These are phyloP conservation scores for Trypanosoma brucei DNA, from an alignment of 208 protist genomes.

Conservation along the genomic window DNA sequence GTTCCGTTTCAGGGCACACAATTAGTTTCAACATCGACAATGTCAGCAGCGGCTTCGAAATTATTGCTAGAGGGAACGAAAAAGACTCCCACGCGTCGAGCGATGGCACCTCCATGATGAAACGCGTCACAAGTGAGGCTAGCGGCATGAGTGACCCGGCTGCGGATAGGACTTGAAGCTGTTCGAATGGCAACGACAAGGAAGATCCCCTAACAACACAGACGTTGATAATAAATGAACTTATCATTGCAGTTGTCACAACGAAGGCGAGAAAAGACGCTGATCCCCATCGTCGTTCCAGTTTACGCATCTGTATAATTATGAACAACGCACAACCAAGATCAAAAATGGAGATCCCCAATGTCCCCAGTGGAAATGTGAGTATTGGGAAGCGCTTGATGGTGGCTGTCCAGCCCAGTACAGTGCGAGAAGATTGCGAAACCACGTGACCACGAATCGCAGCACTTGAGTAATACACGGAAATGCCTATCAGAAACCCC, in stretches of 20 bases:
- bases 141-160: constrained; percentile 49
- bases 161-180: constrained; percentile 45
- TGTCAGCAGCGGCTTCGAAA: constrained; percentile 31
- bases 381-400: constrained; percentile 32
- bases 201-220: constrained; percentile 33
- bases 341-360: constrained; percentile 44
- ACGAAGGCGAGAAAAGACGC: constrained; percentile 49
- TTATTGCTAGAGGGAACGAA: constrained; percentile 23
- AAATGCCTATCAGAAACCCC: constrained; percentile 45
- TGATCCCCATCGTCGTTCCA: constrained; percentile 70
- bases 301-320: constrained; percentile 43
- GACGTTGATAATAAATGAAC: constrained; percentile 34
- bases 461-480: constrained; percentile 27
- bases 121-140: constrained; percentile 33
- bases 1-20: constrained; percentile 32
- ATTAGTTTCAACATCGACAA: constrained; percentile 47
- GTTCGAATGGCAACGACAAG: constrained; percentile 29
- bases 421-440: neutral
- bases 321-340: constrained; percentile 26
- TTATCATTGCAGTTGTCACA: constrained; percentile 31
- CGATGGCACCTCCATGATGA: constrained; percentile 41
- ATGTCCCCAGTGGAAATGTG: constrained; percentile 41
- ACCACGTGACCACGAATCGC: constrained; percentile 28
- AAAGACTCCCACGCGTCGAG: constrained; percentile 28
- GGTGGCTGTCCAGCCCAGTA: constrained; percentile 7